Conservation (phyloP, 306 rosid species). For the Comarum palustre region DNA sequence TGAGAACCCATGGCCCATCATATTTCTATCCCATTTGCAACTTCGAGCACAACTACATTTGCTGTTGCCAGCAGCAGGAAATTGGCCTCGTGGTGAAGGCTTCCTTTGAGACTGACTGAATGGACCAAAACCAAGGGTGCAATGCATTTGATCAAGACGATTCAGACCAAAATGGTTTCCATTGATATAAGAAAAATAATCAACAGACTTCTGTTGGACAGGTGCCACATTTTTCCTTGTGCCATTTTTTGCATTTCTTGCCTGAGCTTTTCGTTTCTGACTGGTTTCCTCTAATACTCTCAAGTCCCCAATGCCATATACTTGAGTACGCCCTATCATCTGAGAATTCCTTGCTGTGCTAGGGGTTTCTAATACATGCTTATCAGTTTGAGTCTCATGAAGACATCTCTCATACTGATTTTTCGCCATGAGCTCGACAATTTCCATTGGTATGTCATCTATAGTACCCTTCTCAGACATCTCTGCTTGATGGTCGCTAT, state of each 20-base stretch:
- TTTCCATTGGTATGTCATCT: constrained; percentile 93
- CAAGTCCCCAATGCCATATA: constrained; percentile 36
- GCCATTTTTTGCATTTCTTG: constrained; percentile 43
- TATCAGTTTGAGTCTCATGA: constrained; percentile 48
- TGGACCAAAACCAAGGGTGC: constrained; percentile 36
- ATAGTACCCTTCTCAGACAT: constrained; percentile 52
- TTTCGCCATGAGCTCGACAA: constrained; percentile 87
- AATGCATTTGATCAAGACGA: constrained; percentile 46
- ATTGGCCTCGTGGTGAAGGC: constrained; percentile 48
- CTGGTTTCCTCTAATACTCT: constrained; percentile 39
- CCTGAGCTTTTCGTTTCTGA: constrained; percentile 43
- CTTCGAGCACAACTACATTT: constrained; percentile 46
- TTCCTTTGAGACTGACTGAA: constrained; percentile 57
- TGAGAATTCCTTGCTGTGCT: constrained; percentile 44
- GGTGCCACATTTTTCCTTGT: constrained; percentile 48
- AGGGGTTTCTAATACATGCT: constrained; percentile 33
- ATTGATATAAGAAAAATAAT: constrained; percentile 40
- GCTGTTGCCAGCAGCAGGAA: constrained; percentile 49
- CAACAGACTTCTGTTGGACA: constrained; percentile 47
- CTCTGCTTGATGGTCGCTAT: constrained; percentile 40
- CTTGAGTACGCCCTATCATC: constrained; percentile 31
- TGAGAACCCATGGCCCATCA: constrained; percentile 48
- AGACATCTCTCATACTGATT: constrained; percentile 80
- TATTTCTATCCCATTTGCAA: constrained; percentile 46
- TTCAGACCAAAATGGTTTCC: constrained; percentile 35